Evolutionary conservation across 805 yeast species (phyloP), one percentile per base, ranked within the genome.

Genomic region (Zygosaccharomyces kombuchaensis): DNA sequence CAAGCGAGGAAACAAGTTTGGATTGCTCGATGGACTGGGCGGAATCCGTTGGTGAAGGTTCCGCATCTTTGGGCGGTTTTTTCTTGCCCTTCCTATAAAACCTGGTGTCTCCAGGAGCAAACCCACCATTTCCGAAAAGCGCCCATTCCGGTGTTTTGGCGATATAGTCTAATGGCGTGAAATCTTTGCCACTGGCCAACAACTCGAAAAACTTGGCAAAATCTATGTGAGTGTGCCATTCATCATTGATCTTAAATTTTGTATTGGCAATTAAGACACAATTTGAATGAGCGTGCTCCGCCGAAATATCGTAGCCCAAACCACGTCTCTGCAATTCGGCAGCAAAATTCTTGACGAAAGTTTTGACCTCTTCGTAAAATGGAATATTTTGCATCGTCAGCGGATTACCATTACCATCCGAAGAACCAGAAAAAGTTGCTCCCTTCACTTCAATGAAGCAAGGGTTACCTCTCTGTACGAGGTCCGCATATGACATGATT

Each of bases 381-480:
- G 97, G 97, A 46, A 90, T 93, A 60, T 89, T 89, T 62, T 89
- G 91, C 97, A 89, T 89, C 2, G 96, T 88, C 54, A 89, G 72
- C 39, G 96, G 90, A 59, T 89, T 87, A 27, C 93, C 90, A 62
- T 87, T 85, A 37, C 83, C 87, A 45, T 69, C 70, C 9, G 96
- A 84, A 0, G 95, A 84, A 0, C 97, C 97, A 71, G 96, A 88
- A 69, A 87, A 89, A 0, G 97, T 89, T 9, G 96, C 96, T 45
- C 97, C 97, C 67, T 89, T 89, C 49, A 89, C 84, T 66, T 89
- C 97, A 48, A 89, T 84, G 56, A 89, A 86, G 35, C 95, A 82
- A 2, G 97, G 97, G 48, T 71, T 68, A 2, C 89, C 96, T 45
- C 81, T 75, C 48, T 76, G 84, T 14, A 90, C 93, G 73, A 90